Evolutionary conservation across 345 rosid genomes (phyloP), one percentile per base, ranked within the genome.

Genomic region (Cochlearia excelsa): DNA sequence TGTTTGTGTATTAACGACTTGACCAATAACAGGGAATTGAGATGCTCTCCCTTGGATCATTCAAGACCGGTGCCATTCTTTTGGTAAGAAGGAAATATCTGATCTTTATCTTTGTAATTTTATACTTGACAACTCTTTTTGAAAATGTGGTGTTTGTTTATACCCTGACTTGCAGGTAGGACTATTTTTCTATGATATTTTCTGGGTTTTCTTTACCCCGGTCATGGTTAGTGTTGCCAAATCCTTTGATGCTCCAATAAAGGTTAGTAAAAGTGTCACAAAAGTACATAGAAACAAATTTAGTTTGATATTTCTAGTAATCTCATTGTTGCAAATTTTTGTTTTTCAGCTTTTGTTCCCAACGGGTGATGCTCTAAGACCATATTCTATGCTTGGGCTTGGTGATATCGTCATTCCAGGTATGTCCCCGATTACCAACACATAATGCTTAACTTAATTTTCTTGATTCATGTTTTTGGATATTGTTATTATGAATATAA

Each of bases 361-460:
- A 49, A 93, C 97, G 2, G 82, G 80, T 1, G 90, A 85, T 70
- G 29, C 79, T 45, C 69, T 70, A 30, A 77, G 99, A 11, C 99
- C 99, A 40, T 93, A 74, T 77, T 93, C 99, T 74, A 87, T 93
- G 99, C 95, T 93, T 71, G 97, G 99, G 28, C 99, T 93, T 78
- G 99, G 99, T 68, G 99, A 89, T 58, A 90, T 93, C 78, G 99
- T 93, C 66, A 90, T 93, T 51, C 99, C 99, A 3, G 99, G 99
- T 90, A 83, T 54, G 75, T 63, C 9, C 23, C 30, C 5, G 33
- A n/a, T 16, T 4, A 37, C 35, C 4, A 26, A 59, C 30, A 11
- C 53, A 34, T 46, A 40, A 29, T 46, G 7, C 65, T 27, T 29
- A 10, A 38, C 28, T 11, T 35, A 26, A 37, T 54, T 30, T 29